A percentile compares a stretch with the other conserved stretches of the same genome.
phyloP scores from a whole-genome alignment of 176 grass and related monocot species.

The Hsuehochloa calcarea region DNA sequence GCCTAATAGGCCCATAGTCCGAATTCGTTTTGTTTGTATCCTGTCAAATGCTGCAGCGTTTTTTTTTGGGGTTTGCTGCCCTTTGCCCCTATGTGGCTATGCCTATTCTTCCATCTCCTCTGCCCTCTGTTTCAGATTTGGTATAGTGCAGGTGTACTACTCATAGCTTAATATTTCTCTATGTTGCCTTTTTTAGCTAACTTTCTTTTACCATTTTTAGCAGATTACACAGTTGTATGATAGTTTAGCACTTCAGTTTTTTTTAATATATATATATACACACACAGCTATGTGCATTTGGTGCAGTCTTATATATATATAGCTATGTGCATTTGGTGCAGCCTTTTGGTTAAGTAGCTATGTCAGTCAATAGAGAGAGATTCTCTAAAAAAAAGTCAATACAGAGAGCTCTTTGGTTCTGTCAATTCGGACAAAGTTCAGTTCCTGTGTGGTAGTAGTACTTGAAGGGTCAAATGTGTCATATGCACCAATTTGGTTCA shows the following conservation, averaged over 20 bases:
- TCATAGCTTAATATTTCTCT: background rate
- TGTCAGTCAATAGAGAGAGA: background rate
- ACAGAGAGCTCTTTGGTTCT: background rate
- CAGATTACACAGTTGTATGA: background rate
- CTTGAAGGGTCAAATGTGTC: background rate
- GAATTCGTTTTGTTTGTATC: background rate
- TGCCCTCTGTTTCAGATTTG: slow-evolving; percentile 30
- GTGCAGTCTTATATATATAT: too few species aligned
- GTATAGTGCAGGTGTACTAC: background rate
- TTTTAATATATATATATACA: too few species aligned
- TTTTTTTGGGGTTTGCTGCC: background rate
- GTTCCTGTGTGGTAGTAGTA: background rate
- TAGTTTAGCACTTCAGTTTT: background rate
- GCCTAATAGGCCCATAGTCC: slow-evolving; percentile 7
- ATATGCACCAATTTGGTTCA: background rate
- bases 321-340: background rate
- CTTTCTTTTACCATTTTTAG: background rate
- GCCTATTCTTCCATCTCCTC: slow-evolving; percentile 6
- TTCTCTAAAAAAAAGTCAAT: too few species aligned
- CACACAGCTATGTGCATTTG: too few species aligned
- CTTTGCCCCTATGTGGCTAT: slow-evolving; percentile 14
- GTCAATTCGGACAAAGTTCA: background rate
- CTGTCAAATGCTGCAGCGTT: slow-evolving; percentile 1
- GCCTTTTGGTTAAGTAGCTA: background rate
- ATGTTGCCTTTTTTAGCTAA: background rate